These are phyloP conservation scores for Prorocentrum cordatum DNA, from an alignment of 169 alveolate species.

Conservation along the genomic window DNA sequence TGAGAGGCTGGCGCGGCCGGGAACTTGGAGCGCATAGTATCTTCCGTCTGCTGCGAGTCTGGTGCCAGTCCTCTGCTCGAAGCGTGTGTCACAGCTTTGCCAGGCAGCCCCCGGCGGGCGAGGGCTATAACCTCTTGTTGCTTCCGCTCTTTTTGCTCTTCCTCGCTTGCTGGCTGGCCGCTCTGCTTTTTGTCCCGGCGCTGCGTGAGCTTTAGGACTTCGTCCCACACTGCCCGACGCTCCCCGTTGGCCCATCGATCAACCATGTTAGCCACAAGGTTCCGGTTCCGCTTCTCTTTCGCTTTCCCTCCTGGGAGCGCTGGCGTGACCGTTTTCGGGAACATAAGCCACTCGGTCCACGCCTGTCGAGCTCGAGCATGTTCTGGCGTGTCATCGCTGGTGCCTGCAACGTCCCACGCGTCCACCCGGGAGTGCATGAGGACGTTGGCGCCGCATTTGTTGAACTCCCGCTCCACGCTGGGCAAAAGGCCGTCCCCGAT, in stretches of 20 bases:
- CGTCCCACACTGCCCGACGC: constrained; percentile 1
- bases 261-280: background rate
- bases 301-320: background rate
- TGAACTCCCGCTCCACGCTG: background rate
- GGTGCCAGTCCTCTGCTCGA: background rate
- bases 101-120: constrained; percentile 11
- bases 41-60: background rate
- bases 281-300: background rate
- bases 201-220: background rate
- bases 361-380: background rate
- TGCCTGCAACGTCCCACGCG: too few relatives aligned
- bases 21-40: background rate
- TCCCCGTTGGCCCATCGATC: background rate
- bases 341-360: background rate
- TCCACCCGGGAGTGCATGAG: background rate
- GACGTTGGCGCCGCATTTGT: background rate
- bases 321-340: background rate
- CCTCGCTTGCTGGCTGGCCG: background rate
- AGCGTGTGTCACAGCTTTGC: constrained; percentile 6
- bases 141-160: background rate
- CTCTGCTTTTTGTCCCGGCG: too few relatives aligned
- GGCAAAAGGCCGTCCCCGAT: background rate
- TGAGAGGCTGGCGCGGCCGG: background rate
- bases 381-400: background rate
- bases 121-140: background rate